Evolutionary conservation across 75 land plant species (phyloP).

Genomic region (Selaginella moellendorffii): DNA sequence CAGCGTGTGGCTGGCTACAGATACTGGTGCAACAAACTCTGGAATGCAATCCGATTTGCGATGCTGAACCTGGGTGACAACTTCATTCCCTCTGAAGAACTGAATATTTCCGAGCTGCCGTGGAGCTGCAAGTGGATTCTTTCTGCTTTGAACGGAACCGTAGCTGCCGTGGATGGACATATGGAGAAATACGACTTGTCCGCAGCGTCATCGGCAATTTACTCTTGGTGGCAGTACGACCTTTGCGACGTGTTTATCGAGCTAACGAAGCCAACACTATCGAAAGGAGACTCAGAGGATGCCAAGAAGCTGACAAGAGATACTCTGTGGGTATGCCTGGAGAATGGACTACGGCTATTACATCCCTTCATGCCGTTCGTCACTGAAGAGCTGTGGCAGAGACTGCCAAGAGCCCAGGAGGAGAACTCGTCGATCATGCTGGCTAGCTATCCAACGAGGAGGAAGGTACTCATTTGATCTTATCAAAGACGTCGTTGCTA

Average conservation of each 20-base stretch:
- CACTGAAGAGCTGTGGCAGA: slow-evolving; percentile 92
- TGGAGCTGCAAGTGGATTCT: slow-evolving; percentile 82
- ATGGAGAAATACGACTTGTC: slow-evolving; percentile 56
- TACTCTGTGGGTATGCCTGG: slow-evolving; percentile 75
- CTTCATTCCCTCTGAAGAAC: slow-evolving; percentile 34
- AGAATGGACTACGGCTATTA: slow-evolving; percentile 70
- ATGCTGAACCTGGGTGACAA: slow-evolving; percentile 61
- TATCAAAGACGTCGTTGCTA: no score
- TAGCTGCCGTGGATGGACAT: slow-evolving; percentile 39
- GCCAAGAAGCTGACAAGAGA: slow-evolving; percentile 38
- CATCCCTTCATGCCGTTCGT: slow-evolving; percentile 98
- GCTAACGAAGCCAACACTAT: slow-evolving; percentile 53
- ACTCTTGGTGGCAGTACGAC: slow-evolving; percentile 84
- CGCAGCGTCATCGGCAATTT: slow-evolving; percentile 51
- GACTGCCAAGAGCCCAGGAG: slow-evolving; percentile 45
- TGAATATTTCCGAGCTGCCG: slow-evolving; percentile 30
- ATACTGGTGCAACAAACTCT: slow-evolving; percentile 92
- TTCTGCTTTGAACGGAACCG: slow-evolving; percentile 54
- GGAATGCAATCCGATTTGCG: slow-evolving; percentile 93
- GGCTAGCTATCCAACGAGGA: slow-evolving; percentile 48
- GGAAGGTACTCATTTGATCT: slow-evolving; percentile 18
- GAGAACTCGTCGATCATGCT: slow-evolving; percentile 52
- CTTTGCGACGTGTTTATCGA: slow-evolving; percentile 92
- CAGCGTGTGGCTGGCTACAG: slow-evolving; percentile 81
- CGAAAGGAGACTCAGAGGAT: slow-evolving; percentile 14